Percentiles rank a stretch among this genome's conserved stretches.
phyloP scores from a whole-genome alignment of 2,329 filamentous ascomycete genomes.

The Fusarium fracticaudum region DNA sequence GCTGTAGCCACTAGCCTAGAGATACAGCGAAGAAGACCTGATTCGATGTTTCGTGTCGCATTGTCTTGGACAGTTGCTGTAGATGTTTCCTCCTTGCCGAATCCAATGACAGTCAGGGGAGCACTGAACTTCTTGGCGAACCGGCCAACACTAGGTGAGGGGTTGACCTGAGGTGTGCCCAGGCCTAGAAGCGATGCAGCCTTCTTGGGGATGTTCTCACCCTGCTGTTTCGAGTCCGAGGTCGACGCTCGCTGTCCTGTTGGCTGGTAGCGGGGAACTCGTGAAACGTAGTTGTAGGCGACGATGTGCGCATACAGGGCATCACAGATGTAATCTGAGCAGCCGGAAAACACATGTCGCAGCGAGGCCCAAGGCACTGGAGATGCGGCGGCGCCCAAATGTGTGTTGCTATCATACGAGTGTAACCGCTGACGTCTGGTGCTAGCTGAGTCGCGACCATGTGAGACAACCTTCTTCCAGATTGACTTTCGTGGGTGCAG shows the following conservation, averaged over 20 bases:
- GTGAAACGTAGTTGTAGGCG: conserved; percentile 67
- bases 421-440: conserved; percentile 30
- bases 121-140: conserved; percentile 41
- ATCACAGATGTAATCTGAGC: conserved; percentile 65
- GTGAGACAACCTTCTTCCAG: conserved; percentile 50
- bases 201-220: conserved; percentile 59
- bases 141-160: conserved; percentile 35
- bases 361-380: conserved; percentile 56
- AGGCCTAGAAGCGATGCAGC: conserved; percentile 63
- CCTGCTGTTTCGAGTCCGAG: conserved; percentile 34
- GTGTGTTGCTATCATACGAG: conserved; percentile 15
- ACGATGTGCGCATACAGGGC: conserved; percentile 68
- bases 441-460: conserved; percentile 35
- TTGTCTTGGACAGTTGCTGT: conserved; percentile 43
- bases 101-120: conserved; percentile 40
- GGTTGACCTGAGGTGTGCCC: conserved; percentile 36
- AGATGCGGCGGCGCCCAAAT: conserved; percentile 23
- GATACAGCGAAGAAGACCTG: conserved; percentile 62
- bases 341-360: conserved; percentile 62
- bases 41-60: conserved; percentile 57
- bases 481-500: conserved; percentile 43
- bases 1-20: conserved; percentile 61
- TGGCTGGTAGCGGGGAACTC: conserved; percentile 41
- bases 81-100: conserved; percentile 41
- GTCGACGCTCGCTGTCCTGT: conserved; percentile 24